Evolutionary conservation across 208 protist genomes (phyloP).

Genomic region (Porcisia deanei): DNA sequence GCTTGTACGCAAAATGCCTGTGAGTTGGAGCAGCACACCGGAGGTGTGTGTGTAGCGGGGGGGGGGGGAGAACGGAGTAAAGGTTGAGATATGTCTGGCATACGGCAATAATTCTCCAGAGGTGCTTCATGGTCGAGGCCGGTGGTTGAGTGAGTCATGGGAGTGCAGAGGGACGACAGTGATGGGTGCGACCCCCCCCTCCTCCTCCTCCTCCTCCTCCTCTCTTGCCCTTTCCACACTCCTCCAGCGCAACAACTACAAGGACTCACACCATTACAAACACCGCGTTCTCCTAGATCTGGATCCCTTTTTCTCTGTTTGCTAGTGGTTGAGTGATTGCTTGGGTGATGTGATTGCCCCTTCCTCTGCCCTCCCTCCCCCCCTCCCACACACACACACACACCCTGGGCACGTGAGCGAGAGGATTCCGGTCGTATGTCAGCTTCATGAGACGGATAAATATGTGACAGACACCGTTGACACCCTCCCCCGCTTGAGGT

Average conservation of each 20-base stretch:
- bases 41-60: neutral
- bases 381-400: neutral
- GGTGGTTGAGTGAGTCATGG: too few relatives aligned
- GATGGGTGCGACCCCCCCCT: neutral
- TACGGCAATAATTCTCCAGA: neutral
- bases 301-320: neutral
- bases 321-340: too few relatives aligned
- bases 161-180: neutral
- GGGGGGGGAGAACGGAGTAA: neutral
- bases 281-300: neutral
- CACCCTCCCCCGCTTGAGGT: neutral
- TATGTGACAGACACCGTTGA: neutral
- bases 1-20: neutral
- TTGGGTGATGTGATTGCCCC: too few relatives aligned
- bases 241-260: neutral
- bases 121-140: neutral
- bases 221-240: neutral
- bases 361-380: too few relatives aligned
- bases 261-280: neutral
- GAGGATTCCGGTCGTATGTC: too few relatives aligned
- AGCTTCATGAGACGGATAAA: neutral
- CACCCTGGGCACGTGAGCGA: neutral
- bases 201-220: neutral
- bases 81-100: neutral
- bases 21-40: neutral